Base-by-base conservation (phyloP, 2,329 filamentous ascomycete species). In the Colletotrichum sp. region DNA sequence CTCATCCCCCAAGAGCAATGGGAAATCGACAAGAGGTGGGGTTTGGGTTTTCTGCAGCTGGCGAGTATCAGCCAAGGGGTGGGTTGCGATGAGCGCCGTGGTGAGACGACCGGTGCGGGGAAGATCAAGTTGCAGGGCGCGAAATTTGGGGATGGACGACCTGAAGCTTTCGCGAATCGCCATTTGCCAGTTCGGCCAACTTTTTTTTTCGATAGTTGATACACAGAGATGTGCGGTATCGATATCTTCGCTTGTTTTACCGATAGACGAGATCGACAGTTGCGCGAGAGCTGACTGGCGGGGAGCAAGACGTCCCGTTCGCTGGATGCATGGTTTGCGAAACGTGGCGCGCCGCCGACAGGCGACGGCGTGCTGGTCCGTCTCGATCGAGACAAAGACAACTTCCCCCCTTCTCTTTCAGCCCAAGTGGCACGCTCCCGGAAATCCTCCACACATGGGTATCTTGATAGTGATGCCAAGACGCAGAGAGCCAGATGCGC, bases 101-200 rank as follows among this genome's bases (percentile, higher is more conserved):
- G 63, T 74, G 67, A 64, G 72, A 74, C 43, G 72, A 65, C 67
- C 67, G 67, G 60, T 75, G 73, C 73, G 73, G 69, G 73, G 63
- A 28, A 68, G 57, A 72, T 39, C 57, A 21, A 32, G 63, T 66
- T 48, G 28, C 28, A n/a, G 61, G 61, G n/a, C 16, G 16, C 18
- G 63, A 18, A 16, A 32, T 28, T 66, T 48, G 63, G 55, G 43
- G 43, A 21, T 52, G 12, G 43, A 21, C n/a, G n/a, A 52, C 43
- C 43, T 52, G 43, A 52, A 52, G 43, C n/a, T 36, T 39, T 69
- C 30, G 39, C 21, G 64, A 21, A 16, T 59, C 32, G 21, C 21
- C 60, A 59, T 61, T 52, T 52, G 43, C 43, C 43, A 13, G n/a
- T 36, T 65, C 24, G 24, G 61, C 30, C 57, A 28, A 72, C 36